These are phyloP conservation scores for Pisolithus microcarpus DNA, from an alignment of 768 basidiomycete genomes.

Conservation along the genomic window DNA sequence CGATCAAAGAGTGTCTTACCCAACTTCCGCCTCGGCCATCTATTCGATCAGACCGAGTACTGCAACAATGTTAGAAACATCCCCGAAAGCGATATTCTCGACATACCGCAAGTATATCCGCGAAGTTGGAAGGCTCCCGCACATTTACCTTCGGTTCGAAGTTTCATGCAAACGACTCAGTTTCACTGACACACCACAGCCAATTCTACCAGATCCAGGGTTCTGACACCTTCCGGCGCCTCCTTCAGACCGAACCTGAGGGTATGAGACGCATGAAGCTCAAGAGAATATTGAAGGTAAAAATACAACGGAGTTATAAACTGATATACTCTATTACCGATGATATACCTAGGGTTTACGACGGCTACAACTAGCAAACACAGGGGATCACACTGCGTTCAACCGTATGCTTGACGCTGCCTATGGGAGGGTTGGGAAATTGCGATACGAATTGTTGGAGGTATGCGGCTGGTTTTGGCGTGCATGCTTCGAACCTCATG, in stretches of 20 bases:
- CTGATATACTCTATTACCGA: not conserved
- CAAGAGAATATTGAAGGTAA: slow-evolving; percentile 48
- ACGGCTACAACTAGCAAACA: slow-evolving; percentile 48
- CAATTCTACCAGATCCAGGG: slow-evolving; percentile 59
- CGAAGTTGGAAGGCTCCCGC: slow-evolving; percentile 38
- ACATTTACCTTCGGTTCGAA: slow-evolving; percentile 39
- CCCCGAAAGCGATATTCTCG: slow-evolving; percentile 14
- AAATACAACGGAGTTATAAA: slow-evolving; percentile 1
- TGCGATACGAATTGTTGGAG: slow-evolving; percentile 62
- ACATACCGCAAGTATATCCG: slow-evolving; percentile 36
- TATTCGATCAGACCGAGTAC: not conserved
- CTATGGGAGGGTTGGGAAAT: slow-evolving; percentile 68
- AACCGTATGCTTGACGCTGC: slow-evolving; percentile 56
- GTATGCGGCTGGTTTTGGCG: slow-evolving; percentile 28
- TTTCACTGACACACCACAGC: slow-evolving; percentile 28
- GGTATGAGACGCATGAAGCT: slow-evolving; percentile 34
- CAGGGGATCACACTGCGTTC: slow-evolving; percentile 43
- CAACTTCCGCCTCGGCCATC: not conserved
- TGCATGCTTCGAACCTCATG: slow-evolving; percentile 5
- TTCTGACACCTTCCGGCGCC: slow-evolving; percentile 48
- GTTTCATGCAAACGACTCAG: not conserved
- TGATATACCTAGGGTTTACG: slow-evolving; percentile 40
- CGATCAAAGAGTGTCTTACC: too few relatives aligned
- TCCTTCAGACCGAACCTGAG: slow-evolving; percentile 30
- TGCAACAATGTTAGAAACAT: slow-evolving; percentile 1